Evolutionary conservation across 164 flowering plant species (phyloP).

Genomic region (Chloranthus sessilifolius): DNA sequence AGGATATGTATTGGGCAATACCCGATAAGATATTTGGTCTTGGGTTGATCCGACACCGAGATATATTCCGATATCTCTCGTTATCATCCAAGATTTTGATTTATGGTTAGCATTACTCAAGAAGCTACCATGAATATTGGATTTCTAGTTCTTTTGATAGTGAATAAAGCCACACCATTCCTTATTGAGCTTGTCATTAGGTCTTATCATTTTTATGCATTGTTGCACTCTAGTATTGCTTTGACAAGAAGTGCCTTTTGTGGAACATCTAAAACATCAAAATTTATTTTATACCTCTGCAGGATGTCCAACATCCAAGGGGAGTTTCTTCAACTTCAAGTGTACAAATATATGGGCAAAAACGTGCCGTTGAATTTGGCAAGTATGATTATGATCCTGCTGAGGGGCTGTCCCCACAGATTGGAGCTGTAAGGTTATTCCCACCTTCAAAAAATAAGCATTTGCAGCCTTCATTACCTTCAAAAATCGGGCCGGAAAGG

Average conservation of each 20-base stretch:
- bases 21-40: too few species aligned
- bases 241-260: too few species aligned
- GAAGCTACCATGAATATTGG: too few species aligned
- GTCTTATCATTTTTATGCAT: too few species aligned
- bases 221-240: neutral
- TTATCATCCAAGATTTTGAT: too few species aligned
- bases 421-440: constrained; percentile 32
- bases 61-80: too few species aligned
- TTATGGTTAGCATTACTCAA: too few species aligned
- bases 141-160: too few species aligned
- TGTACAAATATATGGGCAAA: constrained; percentile 30
- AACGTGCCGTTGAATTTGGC: constrained; percentile 30
- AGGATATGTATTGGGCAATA: too few species aligned
- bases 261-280: constrained; percentile 3
- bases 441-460: constrained; percentile 26
- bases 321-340: constrained; percentile 37
- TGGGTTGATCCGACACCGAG: too few species aligned
- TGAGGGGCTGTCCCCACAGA: constrained; percentile 29
- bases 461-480: constrained; percentile 33
- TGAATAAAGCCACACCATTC: too few species aligned
- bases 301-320: constrained; percentile 36
- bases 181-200: too few species aligned
- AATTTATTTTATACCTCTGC: constrained; percentile 17
- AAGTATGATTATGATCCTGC: constrained; percentile 39
- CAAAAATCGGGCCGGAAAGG: constrained; percentile 28